These are phyloP conservation scores for Ophiocordyceps unilateralis DNA, from an alignment of 2,329 filamentous ascomycete genomes.

Conservation along the genomic window DNA sequence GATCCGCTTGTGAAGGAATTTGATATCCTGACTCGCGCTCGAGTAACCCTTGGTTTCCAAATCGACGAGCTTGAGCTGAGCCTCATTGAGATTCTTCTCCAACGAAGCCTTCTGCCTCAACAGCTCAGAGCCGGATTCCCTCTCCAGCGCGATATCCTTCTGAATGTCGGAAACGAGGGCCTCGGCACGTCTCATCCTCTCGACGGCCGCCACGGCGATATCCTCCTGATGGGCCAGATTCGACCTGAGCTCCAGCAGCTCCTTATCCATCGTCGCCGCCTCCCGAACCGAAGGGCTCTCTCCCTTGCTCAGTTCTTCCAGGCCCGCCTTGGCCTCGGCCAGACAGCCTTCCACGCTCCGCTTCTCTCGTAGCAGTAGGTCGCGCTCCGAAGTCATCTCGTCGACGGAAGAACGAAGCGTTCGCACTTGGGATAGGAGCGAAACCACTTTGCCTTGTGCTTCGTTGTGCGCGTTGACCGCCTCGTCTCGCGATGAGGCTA, in stretches of 20 bases:
- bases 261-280: conserved; percentile 73
- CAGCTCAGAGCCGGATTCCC: conserved; percentile 63
- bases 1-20: conserved; percentile 84
- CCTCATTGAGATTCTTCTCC: conserved; percentile 80
- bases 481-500: conserved; percentile 84
- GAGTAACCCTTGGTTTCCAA: conserved; percentile 96
- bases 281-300: conserved; percentile 80
- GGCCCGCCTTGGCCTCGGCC: conserved; percentile 69
- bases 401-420: conserved; percentile 70
- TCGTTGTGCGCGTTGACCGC: conserved; percentile 88
- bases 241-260: conserved; percentile 78
- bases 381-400: conserved; percentile 70
- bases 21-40: conserved; percentile 82
- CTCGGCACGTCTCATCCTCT: conserved; percentile 93
- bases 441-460: conserved; percentile 83
- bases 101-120: conserved; percentile 80
- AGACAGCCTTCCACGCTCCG: conserved; percentile 71
- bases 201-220: conserved; percentile 75
- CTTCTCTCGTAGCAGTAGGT: conserved; percentile 76
- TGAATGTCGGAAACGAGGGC: conserved; percentile 76
- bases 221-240: conserved; percentile 85
- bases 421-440: conserved; percentile 76
- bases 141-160: conserved; percentile 75
- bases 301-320: conserved; percentile 74
- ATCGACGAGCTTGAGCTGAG: conserved; percentile 79